Evolutionary conservation across 2,329 filamentous ascomycete species (phyloP), one percentile per base, ranked within the genome.

Genomic region (Curvularia verruculosa): DNA sequence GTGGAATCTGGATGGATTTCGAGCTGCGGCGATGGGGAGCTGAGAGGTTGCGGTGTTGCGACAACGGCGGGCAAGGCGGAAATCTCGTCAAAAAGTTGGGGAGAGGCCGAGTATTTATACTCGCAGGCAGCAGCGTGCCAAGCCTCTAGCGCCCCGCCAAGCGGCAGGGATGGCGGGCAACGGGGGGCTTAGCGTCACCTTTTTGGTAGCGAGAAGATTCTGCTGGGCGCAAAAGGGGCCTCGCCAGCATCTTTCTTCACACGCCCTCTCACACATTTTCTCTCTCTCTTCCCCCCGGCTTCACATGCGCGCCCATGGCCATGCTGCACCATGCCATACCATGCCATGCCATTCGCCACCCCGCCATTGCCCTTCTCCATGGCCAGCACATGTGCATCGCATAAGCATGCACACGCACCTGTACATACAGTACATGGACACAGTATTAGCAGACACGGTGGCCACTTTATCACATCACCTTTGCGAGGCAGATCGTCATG

Each of bases 201-300:
- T 64, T 60, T 65, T 62, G 67, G 67, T 70, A 66, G 60, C 68
- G 61, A 61, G 67, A 66, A 72, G 63, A 61, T 64, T 72, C 64
- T 62, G 63, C 54, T 45, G 47, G 39, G 52, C 49, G 54, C 49
- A 64, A 69, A 68, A 65, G 69, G 68, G 69, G 67, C 59, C 60
- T 47, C 45, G 43, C 40, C 58, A 46, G 36, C 61, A 44, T 43
- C 31, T 51, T 29, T 31, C 56, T 63, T 64, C 49, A 58, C 58
- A 26, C 52, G 43, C 49, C 52, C 52, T 52, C 59, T 46, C 50
- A 49, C n/a, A 43, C 58, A n/a, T 18, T n/a, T n/a, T n/a, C n/a
- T n/a, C n/a, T n/a, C n/a, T n/a, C n/a, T n/a, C n/a, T n/a, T n/a
- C n/a, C 9, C 28, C 28, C 28, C 28, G 28, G 28, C 28, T 29